phyloP scores from a whole-genome alignment of 441 rosid genomes.

The Theobroma grandiflorum region DNA sequence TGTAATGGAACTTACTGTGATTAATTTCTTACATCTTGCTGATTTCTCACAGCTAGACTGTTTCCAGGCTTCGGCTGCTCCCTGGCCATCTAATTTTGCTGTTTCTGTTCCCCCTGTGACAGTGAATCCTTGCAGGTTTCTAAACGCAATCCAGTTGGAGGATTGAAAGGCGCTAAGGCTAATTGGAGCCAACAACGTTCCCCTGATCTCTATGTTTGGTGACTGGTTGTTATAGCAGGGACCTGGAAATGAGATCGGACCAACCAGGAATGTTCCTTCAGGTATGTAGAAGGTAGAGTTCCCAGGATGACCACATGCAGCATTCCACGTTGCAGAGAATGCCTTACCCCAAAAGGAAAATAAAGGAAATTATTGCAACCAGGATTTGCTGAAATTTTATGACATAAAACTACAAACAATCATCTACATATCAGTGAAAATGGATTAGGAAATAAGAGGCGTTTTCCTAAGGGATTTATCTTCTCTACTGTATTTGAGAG shows the following conservation, averaged over 20 bases:
- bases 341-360: conserved; percentile 38
- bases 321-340: conserved; percentile 57
- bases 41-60: conserved; percentile 41
- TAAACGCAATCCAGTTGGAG: conserved; percentile 50
- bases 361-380: not conserved
- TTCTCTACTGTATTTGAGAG: not conserved
- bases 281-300: conserved; percentile 51
- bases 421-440: too few relatives aligned
- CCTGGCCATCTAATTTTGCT: conserved; percentile 51
- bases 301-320: conserved; percentile 48
- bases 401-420: not conserved
- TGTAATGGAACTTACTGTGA: conserved; percentile 44
- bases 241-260: conserved; percentile 49
- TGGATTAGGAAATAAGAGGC: not conserved
- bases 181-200: conserved; percentile 49
- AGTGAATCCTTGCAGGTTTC: conserved; percentile 34
- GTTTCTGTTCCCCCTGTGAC: conserved; percentile 34
- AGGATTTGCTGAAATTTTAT: not conserved
- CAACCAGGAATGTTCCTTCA: conserved; percentile 43
- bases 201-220: conserved; percentile 45
- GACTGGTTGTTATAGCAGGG: conserved; percentile 50
- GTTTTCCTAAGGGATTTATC: not conserved
- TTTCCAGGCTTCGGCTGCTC: conserved; percentile 60
- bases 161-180: conserved; percentile 33
- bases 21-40: conserved; percentile 38